Evolutionary conservation across 441 rosid genomes (phyloP).

Genomic region (Viola pubescens): DNA sequence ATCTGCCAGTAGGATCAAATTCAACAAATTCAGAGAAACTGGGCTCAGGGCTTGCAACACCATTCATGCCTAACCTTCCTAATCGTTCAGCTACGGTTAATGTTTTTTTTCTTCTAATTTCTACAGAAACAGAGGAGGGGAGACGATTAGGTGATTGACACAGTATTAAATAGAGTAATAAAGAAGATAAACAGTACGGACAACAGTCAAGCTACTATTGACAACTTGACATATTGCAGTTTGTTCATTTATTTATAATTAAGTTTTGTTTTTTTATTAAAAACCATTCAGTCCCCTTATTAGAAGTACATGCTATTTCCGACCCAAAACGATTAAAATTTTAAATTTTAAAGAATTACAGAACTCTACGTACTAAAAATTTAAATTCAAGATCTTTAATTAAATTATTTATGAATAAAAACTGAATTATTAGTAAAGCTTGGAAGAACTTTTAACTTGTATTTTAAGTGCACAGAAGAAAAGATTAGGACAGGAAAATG

Average conservation of each 20-base stretch:
- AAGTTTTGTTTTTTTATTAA: too few species aligned
- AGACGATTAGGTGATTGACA: background rate
- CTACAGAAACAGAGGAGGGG: constrained; percentile 6
- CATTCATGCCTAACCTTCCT: constrained; percentile 28
- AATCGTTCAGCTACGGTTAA: constrained; percentile 1
- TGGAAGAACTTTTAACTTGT: background rate
- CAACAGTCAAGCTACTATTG: too few species aligned
- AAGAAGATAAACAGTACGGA: background rate
- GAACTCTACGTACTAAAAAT: too few species aligned
- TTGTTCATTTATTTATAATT: too few species aligned
- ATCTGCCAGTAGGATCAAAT: constrained; percentile 97
- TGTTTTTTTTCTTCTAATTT: background rate
- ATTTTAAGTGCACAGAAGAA: background rate
- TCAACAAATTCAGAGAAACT: constrained; percentile 65
- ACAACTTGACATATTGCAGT: too few species aligned
- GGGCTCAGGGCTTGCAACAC: constrained; percentile 22
- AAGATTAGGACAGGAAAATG: background rate
- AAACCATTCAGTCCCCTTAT: too few species aligned
- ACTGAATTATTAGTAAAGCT: too few species aligned
- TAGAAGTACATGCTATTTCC: too few species aligned
- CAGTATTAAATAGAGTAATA: background rate
- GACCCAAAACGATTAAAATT: too few species aligned
- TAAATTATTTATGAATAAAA: too few species aligned
- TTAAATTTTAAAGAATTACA: too few species aligned
- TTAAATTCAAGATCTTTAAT: too few species aligned